A percentile compares a stretch with the other conserved stretches of the same genome.
phyloP scores from a whole-genome alignment of 768 basidiomycete genomes.

The Leucosporidium creatinivorum region DNA sequence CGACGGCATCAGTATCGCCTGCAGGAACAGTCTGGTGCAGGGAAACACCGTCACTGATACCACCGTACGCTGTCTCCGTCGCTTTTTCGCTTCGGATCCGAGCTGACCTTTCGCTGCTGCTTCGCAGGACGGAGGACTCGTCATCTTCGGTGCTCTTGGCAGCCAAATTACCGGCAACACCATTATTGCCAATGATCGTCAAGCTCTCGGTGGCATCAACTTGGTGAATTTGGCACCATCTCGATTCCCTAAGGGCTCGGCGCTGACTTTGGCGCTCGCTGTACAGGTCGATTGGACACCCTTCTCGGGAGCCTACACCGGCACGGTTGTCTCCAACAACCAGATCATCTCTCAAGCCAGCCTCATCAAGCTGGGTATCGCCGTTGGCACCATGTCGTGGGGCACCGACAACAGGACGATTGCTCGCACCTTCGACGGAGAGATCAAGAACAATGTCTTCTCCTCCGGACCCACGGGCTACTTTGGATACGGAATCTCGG shows the following conservation, averaged over 20 bases:
- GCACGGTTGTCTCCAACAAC: constrained; percentile 28
- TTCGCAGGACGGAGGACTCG: constrained; percentile 26
- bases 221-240: constrained; percentile 35
- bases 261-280: constrained; percentile 13
- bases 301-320: constrained; percentile 19
- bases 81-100: no score
- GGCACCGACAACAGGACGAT: constrained; percentile 31
- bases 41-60: constrained; percentile 37
- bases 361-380: constrained; percentile 34
- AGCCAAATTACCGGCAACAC: constrained; percentile 35
- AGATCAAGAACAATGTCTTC: constrained; percentile 34
- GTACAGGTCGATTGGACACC: constrained; percentile 22
- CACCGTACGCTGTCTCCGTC: constrained; percentile 21
- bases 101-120: not conserved
- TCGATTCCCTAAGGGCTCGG: no score
- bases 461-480: not conserved
- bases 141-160: constrained; percentile 36
- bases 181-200: constrained; percentile 26
- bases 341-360: constrained; percentile 12
- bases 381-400: constrained; percentile 34
- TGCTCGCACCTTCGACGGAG: constrained; percentile 24
- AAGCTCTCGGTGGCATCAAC: constrained; percentile 36
- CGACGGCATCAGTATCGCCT: constrained; percentile 38
- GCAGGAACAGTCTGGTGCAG: constrained; percentile 30
- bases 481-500: constrained; percentile 12